A percentile compares a stretch with the other conserved stretches of the same genome.
phyloP scores from a whole-genome alignment of 495 filamentous ascomycete genomes.

The Chaetomidium leptoderma region DNA sequence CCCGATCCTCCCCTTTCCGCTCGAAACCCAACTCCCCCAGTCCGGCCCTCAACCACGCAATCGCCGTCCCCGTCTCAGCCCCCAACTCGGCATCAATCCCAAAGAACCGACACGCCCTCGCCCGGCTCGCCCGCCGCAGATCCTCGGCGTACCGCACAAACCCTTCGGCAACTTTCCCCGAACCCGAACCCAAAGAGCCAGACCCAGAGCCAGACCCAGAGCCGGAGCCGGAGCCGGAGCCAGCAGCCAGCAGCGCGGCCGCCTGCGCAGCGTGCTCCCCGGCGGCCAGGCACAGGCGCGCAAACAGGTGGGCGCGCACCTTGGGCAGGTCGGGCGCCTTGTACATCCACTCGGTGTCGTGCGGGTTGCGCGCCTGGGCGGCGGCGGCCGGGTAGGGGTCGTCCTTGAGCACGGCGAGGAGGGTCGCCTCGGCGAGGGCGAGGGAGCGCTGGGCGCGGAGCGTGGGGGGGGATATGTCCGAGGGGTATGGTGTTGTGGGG shows the following conservation, averaged over 20 bases:
- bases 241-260: constrained; percentile 33
- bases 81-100: constrained; percentile 81
- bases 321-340: constrained; percentile 79
- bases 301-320: constrained; percentile 81
- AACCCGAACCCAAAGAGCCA: not conserved
- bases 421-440: constrained; percentile 79
- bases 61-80: constrained; percentile 72
- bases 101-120: constrained; percentile 83
- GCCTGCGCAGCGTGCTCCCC: constrained; percentile 64
- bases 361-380: constrained; percentile 68
- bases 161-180: constrained; percentile 55
- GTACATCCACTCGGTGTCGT: constrained; percentile 90
- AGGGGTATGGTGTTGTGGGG: constrained; percentile 40
- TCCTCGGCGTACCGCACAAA: constrained; percentile 69
- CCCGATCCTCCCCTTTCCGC: constrained; percentile 28
- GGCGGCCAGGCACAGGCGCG: constrained; percentile 77
- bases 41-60: constrained; percentile 77
- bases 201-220: not conserved
- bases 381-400: constrained; percentile 83
- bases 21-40: constrained; percentile 64
- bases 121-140: constrained; percentile 65
- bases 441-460: constrained; percentile 69
- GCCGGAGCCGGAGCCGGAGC: not conserved
- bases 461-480: constrained; percentile 63
- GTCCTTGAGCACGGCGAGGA: constrained; percentile 85